phyloP scores from a whole-genome alignment of 352 stramenopile genomes.

The Thalassiosira mediterranea region DNA sequence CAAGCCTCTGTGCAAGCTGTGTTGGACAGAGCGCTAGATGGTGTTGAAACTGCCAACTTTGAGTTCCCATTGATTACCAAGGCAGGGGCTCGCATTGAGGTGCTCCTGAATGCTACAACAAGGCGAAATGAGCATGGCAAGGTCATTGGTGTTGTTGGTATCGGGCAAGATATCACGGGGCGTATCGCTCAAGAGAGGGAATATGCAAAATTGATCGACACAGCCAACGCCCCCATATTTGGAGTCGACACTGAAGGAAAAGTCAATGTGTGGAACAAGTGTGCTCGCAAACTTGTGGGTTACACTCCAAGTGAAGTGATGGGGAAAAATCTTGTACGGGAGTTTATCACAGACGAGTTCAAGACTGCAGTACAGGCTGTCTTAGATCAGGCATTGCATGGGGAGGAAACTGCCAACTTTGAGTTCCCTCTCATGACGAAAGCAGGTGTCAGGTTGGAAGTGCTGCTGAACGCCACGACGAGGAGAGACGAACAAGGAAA shows the following conservation, averaged over 20 bases:
- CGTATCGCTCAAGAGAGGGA: slow-evolving; percentile 87
- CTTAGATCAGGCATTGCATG: slow-evolving; percentile 40
- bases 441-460: slow-evolving; percentile 20
- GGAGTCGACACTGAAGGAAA: background rate
- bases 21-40: slow-evolving; percentile 60
- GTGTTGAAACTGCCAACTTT: slow-evolving; percentile 82
- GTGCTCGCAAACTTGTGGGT: slow-evolving; percentile 87
- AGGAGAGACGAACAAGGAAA: slow-evolving; percentile 89
- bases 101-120: slow-evolving; percentile 77
- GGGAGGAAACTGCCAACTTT: slow-evolving; percentile 65
- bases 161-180: slow-evolving; percentile 91
- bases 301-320: slow-evolving; percentile 79
- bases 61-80: slow-evolving; percentile 88
- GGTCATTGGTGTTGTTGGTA: slow-evolving; percentile 91
- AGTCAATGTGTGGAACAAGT: slow-evolving; percentile 71
- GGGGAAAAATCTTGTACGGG: slow-evolving; percentile 84
- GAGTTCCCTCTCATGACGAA: slow-evolving; percentile 83
- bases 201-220: slow-evolving; percentile 70
- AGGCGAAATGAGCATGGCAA: slow-evolving; percentile 90
- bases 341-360: slow-evolving; percentile 84
- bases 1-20: slow-evolving; percentile 82
- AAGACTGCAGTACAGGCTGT: slow-evolving; percentile 64
- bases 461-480: slow-evolving; percentile 41
- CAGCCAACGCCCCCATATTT: slow-evolving; percentile 68
- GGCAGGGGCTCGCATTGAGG: slow-evolving; percentile 49